Percentiles rank a stretch among this genome's conserved stretches.
Conservation (phyloP, 805 yeast genomes). For the Helenozyma rhizophorensis region DNA sequence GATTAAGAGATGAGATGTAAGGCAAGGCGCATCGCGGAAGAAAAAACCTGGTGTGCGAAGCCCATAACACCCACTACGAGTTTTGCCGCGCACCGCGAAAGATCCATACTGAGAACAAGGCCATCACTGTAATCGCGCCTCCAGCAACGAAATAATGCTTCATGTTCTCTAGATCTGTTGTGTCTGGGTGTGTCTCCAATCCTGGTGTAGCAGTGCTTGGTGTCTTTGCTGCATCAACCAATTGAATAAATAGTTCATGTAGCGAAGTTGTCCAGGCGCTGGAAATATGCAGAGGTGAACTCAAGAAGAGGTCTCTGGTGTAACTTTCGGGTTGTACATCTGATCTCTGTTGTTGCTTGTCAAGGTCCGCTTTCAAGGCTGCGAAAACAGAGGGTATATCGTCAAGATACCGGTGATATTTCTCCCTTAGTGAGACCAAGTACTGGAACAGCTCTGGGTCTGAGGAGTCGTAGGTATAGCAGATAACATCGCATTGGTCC, state of each 20-base stretch:
- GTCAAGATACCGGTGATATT: slow-evolving; percentile 53
- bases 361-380: slow-evolving; percentile 92
- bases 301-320: slow-evolving; percentile 58
- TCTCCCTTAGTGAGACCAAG: slow-evolving; percentile 62
- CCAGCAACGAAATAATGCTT: slow-evolving; percentile 60
- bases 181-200: slow-evolving; percentile 56
- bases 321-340: slow-evolving; percentile 84
- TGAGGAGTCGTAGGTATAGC: slow-evolving; percentile 88
- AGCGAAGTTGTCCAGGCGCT: slow-evolving; percentile 86
- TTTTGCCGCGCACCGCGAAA: slow-evolving; percentile 35
- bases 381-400: slow-evolving; percentile 80
- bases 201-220: slow-evolving; percentile 82
- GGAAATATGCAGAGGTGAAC: slow-evolving; percentile 87
- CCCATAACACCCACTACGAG: neutral
- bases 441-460: slow-evolving; percentile 93
- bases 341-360: slow-evolving; percentile 89
- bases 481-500: slow-evolving; percentile 86
- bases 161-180: slow-evolving; percentile 44
- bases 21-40: slow-evolving; percentile 16
- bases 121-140: slow-evolving; percentile 64
- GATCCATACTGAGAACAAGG: slow-evolving; percentile 60
- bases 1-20: slow-evolving; percentile 1
- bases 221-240: slow-evolving; percentile 80
- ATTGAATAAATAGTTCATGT: slow-evolving; percentile 76
- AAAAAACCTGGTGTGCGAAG: slow-evolving; percentile 4